Conservation (phyloP, 2,329 filamentous ascomycete genomes). For the Drechslera avenae region DNA sequence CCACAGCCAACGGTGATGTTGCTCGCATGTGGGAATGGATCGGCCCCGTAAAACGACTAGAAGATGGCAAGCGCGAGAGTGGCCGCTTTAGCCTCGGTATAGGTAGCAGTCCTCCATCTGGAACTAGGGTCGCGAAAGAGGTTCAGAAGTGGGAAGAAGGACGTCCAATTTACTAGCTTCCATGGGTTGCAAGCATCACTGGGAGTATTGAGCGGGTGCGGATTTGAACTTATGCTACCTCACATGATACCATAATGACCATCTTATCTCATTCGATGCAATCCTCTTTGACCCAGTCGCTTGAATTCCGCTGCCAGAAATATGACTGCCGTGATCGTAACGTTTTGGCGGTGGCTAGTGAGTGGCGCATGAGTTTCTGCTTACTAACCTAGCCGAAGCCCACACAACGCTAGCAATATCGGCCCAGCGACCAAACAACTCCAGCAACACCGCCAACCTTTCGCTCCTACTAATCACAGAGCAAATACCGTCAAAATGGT, state of each 20-base stretch:
- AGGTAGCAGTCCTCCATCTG: slow-evolving; percentile 38
- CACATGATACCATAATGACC: slow-evolving; percentile 39
- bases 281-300: neutral
- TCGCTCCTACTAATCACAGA: slow-evolving; percentile 44
- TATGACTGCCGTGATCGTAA: neutral
- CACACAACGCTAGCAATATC: slow-evolving; percentile 40
- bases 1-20: slow-evolving; percentile 60
- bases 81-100: slow-evolving; percentile 41
- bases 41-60: slow-evolving; percentile 60
- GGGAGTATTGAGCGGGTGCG: neutral
- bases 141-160: slow-evolving; percentile 54
- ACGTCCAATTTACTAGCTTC: slow-evolving; percentile 52
- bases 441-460: slow-evolving; percentile 43
- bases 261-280: neutral
- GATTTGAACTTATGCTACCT: slow-evolving; percentile 14
- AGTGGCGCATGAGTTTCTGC: slow-evolving; percentile 13
- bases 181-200: neutral
- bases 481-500: slow-evolving; percentile 51
- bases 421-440: slow-evolving; percentile 26
- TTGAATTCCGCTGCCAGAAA: neutral
- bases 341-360: slow-evolving; percentile 21
- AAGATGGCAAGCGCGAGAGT: slow-evolving; percentile 45
- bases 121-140: slow-evolving; percentile 39
- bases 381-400: slow-evolving; percentile 41
- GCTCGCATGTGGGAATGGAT: slow-evolving; percentile 72